phyloP scores from a whole-genome alignment of 148 eudicot species.

The Rhododendron ferrugineum region DNA sequence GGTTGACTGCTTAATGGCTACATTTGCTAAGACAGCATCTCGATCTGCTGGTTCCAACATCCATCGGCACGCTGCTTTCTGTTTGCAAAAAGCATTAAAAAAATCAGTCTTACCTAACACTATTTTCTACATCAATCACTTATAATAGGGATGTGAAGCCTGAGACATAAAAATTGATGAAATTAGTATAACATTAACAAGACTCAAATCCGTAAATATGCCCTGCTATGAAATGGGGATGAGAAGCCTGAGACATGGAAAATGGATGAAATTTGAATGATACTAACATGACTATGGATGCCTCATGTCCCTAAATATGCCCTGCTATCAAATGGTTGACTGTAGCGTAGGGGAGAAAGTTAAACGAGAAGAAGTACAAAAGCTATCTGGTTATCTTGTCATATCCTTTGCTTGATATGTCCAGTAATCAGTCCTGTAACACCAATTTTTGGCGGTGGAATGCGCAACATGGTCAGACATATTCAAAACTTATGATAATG shows the following conservation, averaged over 20 bases:
- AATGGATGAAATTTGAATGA: too few species aligned
- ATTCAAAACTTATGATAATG: too few species aligned
- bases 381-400: not conserved
- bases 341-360: not conserved
- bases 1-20: conserved; percentile 42
- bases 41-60: conserved; percentile 69
- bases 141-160: not conserved
- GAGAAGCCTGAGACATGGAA: too few species aligned
- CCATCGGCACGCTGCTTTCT: conserved; percentile 83
- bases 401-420: too few species aligned
- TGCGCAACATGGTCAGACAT: not conserved
- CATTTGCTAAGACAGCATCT: conserved; percentile 62
- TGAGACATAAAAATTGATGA: not conserved
- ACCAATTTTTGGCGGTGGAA: not conserved
- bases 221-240: too few species aligned
- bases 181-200: too few species aligned
- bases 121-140: too few species aligned
- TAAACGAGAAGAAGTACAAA: too few species aligned
- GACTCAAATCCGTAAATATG: too few species aligned
- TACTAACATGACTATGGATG: too few species aligned
- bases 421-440: not conserved
- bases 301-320: not conserved
- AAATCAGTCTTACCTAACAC: not conserved
- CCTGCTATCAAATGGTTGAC: not conserved
- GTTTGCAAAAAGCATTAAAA: not conserved